Evolutionary conservation across 2,329 filamentous ascomycete species (phyloP).

Genomic region (Massarina eburnea): DNA sequence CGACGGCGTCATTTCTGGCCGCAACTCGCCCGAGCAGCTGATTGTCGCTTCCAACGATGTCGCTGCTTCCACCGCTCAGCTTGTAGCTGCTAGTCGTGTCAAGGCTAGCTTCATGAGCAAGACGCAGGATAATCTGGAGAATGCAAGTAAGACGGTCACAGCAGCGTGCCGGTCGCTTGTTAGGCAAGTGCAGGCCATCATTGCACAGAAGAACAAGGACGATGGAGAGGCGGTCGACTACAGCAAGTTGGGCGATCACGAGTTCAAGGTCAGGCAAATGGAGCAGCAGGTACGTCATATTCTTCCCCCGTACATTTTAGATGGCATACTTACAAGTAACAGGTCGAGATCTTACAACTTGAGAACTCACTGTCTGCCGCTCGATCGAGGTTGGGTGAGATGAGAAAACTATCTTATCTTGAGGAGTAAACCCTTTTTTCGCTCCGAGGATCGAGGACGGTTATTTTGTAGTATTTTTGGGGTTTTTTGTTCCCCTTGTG

Average conservation of each 20-base stretch:
- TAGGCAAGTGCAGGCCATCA: conserved; percentile 91
- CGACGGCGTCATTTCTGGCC: conserved; percentile 87
- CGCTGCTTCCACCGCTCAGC: conserved; percentile 91
- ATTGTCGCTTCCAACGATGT: conserved; percentile 98
- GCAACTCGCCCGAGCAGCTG: conserved; percentile 93
- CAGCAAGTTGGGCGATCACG: conserved; percentile 80
- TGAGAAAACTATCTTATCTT: conserved; percentile 93
- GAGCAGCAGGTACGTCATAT: conserved; percentile 85
- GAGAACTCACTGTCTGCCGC: conserved; percentile 83
- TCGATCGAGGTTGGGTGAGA: conserved; percentile 84
- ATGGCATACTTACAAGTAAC: conserved; percentile 17
- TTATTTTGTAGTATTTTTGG: neutral
- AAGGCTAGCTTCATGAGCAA: conserved; percentile 99
- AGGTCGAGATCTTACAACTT: conserved; percentile 97
- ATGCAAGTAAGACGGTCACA: conserved; percentile 89
- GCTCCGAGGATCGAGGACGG: neutral
- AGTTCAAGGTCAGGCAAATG: conserved; percentile 99
- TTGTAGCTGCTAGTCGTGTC: conserved; percentile 91
- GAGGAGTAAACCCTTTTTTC: conserved; percentile 30
- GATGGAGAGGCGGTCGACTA: conserved; percentile 84
- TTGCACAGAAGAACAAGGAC: conserved; percentile 79
- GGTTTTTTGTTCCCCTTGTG: neutral
- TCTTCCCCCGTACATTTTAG: neutral
- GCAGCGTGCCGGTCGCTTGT: conserved; percentile 84
- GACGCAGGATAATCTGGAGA: conserved; percentile 88